A percentile compares a stretch with the other conserved stretches of the same genome.
phyloP scores from a whole-genome alignment of 768 basidiomycete species.

The Chiua virens region DNA sequence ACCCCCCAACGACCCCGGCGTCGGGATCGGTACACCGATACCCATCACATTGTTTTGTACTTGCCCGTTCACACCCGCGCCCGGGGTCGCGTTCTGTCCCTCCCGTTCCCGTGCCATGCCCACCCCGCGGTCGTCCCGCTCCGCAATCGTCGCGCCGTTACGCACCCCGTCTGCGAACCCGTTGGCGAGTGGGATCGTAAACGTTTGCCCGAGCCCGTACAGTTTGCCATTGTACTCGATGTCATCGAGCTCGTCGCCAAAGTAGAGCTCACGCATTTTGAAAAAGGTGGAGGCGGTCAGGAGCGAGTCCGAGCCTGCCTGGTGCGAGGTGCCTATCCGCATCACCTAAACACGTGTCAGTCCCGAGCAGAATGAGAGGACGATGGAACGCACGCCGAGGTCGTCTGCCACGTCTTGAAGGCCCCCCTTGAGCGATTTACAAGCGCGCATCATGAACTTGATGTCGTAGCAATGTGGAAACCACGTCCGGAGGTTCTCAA shows the following conservation, averaged over 20 bases:
- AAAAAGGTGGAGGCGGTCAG: conserved; percentile 94
- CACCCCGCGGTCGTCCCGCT: conserved; percentile 47
- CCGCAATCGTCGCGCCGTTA: conserved; percentile 79
- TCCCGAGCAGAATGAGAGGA: neutral
- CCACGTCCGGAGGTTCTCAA: conserved; percentile 84
- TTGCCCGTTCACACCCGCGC: conserved; percentile 9
- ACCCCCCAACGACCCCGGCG: conserved; percentile 36
- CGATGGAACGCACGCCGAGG: conserved; percentile 68
- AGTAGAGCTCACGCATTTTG: conserved; percentile 92
- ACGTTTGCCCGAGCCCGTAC: conserved; percentile 82
- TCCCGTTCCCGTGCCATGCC: conserved; percentile 28
- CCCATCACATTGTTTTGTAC: conserved; percentile 48
- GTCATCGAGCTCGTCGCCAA: conserved; percentile 87
- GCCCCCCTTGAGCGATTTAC: conserved; percentile 80
- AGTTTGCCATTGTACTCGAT: conserved; percentile 78
- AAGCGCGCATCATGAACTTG: conserved; percentile 91
- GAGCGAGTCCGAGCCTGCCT: conserved; percentile 96
- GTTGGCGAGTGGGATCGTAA: conserved; percentile 51
- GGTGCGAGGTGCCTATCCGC: conserved; percentile 88
- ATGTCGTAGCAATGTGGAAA: conserved; percentile 97
- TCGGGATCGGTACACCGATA: conserved; percentile 43
- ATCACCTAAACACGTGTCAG: conserved; percentile 54
- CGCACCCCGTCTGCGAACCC: conserved; percentile 64
- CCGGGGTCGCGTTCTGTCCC: conserved; percentile 58
- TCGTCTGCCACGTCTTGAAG: conserved; percentile 96